Base-by-base conservation (phyloP, 495 filamentous ascomycete genomes). In the Annulohypoxylon stygium region DNA sequence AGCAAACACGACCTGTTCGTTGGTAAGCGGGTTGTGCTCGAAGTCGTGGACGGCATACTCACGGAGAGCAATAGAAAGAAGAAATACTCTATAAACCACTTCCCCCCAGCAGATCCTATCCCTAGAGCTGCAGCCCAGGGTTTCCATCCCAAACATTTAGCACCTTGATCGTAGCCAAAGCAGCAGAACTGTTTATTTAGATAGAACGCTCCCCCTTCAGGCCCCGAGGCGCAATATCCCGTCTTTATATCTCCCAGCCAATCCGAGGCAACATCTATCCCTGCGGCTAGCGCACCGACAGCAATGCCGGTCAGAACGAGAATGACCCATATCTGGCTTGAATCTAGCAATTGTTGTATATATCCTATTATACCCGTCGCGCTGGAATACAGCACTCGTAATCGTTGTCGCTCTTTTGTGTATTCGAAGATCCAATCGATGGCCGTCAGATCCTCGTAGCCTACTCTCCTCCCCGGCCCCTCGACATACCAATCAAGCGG, bases 381-480 rank as follows among this genome's bases (percentile, higher is more conserved):
- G 68, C 85, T 90, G 2, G 90, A 89, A 59, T 88, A 90, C 9
- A 99, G 84, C 14, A 92, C 84, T 8, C 93, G 87, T 71, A 96
- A 87, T 47, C 96, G 88, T 79, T 97, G 93, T 16, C 96, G 88
- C 81, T 99, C 96, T 80, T 98, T 98, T 25, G 94, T 96, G 79
- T 99, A 97, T 81, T 99, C 96, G 78, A 97, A 98, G 74, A 98
- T 98, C 96, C 96, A 99, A 83, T 99, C 96, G 80, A 99, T 99
- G 12, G 97, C 96, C 12, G 97, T 98, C 76, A 98, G 86, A 83
- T 99, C 93, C 74, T 97, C 96, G 81, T 99, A 99, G 58, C 92
- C 94, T 26, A 98, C 94, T 75, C 96, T 89, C 57, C 95, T 87
- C 1, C 96, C 96, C 4, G 93, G 94, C 4, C 93, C 94, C 81